Evolutionary conservation across 83 land plant species (phyloP).

Genomic region (Isoetes engelmannii): DNA sequence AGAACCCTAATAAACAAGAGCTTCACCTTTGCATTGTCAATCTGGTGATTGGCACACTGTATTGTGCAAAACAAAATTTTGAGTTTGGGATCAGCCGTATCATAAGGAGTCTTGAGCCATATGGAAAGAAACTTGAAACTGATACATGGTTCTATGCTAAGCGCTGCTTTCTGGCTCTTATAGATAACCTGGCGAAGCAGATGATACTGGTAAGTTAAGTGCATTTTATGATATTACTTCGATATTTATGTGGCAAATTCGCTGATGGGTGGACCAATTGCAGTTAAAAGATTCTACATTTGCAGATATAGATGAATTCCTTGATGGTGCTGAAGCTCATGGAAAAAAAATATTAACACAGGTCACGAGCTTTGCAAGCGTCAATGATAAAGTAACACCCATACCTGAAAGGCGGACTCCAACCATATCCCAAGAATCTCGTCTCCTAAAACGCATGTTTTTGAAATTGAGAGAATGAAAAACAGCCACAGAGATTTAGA

Average conservation of each 20-base stretch:
- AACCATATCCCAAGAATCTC: conserved; percentile 25
- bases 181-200: conserved; percentile 41
- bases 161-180: conserved; percentile 36
- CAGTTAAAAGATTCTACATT: conserved; percentile 36
- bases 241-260: conserved; percentile 2
- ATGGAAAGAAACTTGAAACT: conserved; percentile 28
- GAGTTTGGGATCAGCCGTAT: conserved; percentile 41
- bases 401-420: not conserved
- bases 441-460: conserved; percentile 29
- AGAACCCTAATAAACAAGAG: conserved; percentile 31
- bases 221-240: conserved; percentile 1
- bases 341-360: conserved; percentile 22
- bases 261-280: not conserved
- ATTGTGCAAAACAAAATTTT: conserved; percentile 41
- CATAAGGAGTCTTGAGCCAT: conserved; percentile 37
- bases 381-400: not conserved
- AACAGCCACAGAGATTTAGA: not conserved
- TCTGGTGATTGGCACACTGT: conserved; percentile 37
- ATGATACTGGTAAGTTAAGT: conserved; percentile 31
- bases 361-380: not conserved
- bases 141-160: conserved; percentile 44
- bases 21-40: conserved; percentile 38
- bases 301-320: conserved; percentile 38
- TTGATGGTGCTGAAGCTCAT: conserved; percentile 26
- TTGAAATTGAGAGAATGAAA: conserved; percentile 23